A percentile compares a stretch with the other conserved stretches of the same genome.
Conservation (phyloP, 768 basidiomycete genomes). For the Podaxis sp. region DNA sequence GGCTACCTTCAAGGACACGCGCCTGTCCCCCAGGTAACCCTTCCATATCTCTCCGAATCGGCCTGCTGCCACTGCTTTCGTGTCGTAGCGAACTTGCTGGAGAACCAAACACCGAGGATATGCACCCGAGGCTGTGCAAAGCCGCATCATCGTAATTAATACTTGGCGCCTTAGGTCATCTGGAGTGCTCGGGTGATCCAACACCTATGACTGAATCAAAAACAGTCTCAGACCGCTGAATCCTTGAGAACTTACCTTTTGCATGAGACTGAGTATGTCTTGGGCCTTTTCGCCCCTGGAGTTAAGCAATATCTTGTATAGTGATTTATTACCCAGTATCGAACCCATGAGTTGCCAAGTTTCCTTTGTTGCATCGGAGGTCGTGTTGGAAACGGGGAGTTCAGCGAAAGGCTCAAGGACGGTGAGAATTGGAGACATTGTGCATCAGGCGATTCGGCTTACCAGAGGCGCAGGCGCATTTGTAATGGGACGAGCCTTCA, state of each 20-base stretch:
- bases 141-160: slow-evolving; percentile 11
- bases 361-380: not conserved
- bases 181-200: not conserved
- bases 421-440: too few species aligned
- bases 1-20: slow-evolving; percentile 26
- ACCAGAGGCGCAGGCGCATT: too few species aligned
- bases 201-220: not conserved
- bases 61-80: slow-evolving; percentile 21
- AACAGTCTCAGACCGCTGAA: too few species aligned
- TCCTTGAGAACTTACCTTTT: not conserved
- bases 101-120: slow-evolving; percentile 28
- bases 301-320: not conserved
- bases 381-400: not conserved
- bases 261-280: not conserved
- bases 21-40: slow-evolving; percentile 18
- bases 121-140: slow-evolving; percentile 25
- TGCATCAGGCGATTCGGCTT: too few species aligned
- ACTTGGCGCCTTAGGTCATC: not conserved
- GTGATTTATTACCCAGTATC: not conserved
- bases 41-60: slow-evolving; percentile 32
- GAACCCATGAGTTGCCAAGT: not conserved
- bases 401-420: not conserved
- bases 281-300: not conserved
- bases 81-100: slow-evolving; percentile 17
- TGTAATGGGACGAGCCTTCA: too few species aligned